Evolutionary conservation across 345 rosid genomes (phyloP), one percentile per base, ranked within the genome.

Genomic region (Nephelium lappaceum): DNA sequence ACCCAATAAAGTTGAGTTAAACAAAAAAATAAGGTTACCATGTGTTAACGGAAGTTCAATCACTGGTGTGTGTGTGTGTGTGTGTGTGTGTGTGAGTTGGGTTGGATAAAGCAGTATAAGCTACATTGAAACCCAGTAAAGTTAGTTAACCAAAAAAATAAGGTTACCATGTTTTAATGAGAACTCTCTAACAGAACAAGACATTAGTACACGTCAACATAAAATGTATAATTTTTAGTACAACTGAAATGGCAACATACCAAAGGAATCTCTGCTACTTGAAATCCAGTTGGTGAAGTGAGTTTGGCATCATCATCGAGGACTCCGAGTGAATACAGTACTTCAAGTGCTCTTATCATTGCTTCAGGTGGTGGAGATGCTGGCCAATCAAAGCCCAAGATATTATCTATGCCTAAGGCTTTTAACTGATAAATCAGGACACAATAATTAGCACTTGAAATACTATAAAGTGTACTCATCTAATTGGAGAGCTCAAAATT

Each of bases 251-350:
- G 77, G 24, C 8, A 74, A 82, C 86, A 45, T 89, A 92, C 99
- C 84, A 94, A 79, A 57, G 99, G 98, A 85, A 96, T 91, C 86
- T 96, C 99, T 39, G 97, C 99, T 77, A 93, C 97, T 90, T 93
- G 97, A 89, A 95, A 95, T 73, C 98, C 99, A 83, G 85, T 87
- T 18, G 99, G 99, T 31, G 99, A 93, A 51, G 97, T 94, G 80
- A 96, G 99, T 86, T 94, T 96, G 78, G 98, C 98, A 80, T 94
- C 99, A 84, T 93, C 95, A 79, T 94, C 99, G 7, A 96, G 91
- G 79, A 94, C 87, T 67, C 94, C 97, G 66, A 96, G 90, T 70
- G 98, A 94, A 82, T 93, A 96, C 67, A 96, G 95, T 21, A 93
- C 91, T 86, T 96, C 99, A 80, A 96, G 97, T 18, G 99, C 93